These are phyloP conservation scores for Fistulinella cinereoalba DNA, from an alignment of 1,284 basidiomycete genomes.

Conservation along the genomic window DNA sequence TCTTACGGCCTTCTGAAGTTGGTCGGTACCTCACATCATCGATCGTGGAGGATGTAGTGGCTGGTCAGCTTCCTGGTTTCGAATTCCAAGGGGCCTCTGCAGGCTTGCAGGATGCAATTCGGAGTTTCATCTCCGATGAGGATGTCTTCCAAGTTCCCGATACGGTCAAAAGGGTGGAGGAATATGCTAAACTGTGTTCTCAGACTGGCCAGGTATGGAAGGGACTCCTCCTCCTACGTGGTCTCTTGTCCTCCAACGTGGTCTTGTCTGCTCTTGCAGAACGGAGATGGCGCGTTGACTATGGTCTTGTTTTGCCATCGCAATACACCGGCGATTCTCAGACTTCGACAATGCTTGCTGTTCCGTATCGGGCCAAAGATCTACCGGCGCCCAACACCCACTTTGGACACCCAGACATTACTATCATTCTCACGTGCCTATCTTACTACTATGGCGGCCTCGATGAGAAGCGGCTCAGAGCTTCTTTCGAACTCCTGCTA, in stretches of 20 bases:
- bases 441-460: conserved; percentile 50
- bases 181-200: conserved; percentile 16
- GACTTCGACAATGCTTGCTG: conserved; percentile 30
- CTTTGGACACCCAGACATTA: conserved; percentile 42
- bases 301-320: conserved; percentile 41
- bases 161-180: conserved; percentile 7
- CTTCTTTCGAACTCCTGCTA: conserved; percentile 38
- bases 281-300: conserved; percentile 48
- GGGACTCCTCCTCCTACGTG: conserved; percentile 40
- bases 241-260: conserved; percentile 41
- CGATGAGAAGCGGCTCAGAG: conserved; percentile 34
- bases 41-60: no score
- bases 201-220: conserved; percentile 23
- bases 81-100: not conserved
- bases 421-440: conserved; percentile 45
- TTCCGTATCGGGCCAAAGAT: conserved; percentile 18
- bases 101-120: not conserved
- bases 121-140: not conserved
- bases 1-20: no score
- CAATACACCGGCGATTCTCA: no score
- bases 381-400: conserved; percentile 33
- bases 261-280: conserved; percentile 38
- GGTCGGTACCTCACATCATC: no score
- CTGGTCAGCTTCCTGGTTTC: no score
- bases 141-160: not conserved